A percentile compares a stretch with the other conserved stretches of the same genome.
phyloP scores from a whole-genome alignment of 176 grass and related monocot genomes.

The Urochloa ruziziensis region DNA sequence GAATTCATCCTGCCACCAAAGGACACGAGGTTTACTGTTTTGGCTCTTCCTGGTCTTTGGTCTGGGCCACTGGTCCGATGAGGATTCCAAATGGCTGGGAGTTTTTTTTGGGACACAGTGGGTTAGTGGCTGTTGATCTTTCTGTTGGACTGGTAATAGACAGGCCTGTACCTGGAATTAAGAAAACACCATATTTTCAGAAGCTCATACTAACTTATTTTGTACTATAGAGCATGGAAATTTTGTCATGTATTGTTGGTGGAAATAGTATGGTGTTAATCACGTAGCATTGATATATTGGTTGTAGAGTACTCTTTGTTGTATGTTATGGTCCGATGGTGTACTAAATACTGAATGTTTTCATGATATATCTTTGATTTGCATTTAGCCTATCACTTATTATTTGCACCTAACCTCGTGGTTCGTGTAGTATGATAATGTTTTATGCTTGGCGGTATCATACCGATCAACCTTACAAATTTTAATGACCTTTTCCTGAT shows the following conservation, averaged over 20 bases:
- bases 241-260: conserved; percentile 18
- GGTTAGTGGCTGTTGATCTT: conserved; percentile 19
- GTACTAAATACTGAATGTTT: neutral
- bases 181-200: neutral
- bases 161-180: neutral
- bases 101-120: neutral
- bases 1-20: conserved; percentile 3
- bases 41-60: neutral
- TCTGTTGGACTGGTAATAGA: neutral
- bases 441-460: neutral
- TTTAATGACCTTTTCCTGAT: neutral
- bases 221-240: neutral
- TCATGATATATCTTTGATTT: neutral
- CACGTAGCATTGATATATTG: too few relatives aligned
- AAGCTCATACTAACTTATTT: neutral
- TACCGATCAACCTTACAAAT: neutral
- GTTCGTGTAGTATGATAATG: neutral
- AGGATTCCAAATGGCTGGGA: neutral
- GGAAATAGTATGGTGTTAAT: neutral
- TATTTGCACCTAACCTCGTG: neutral
- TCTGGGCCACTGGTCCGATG: neutral
- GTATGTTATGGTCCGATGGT: neutral
- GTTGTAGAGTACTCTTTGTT: too few relatives aligned
- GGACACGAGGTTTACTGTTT: conserved; percentile 1
- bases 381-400: neutral